Evolutionary conservation across 2,329 filamentous ascomycete species (phyloP).

Genomic region (Hirsutella minnesotensis): DNA sequence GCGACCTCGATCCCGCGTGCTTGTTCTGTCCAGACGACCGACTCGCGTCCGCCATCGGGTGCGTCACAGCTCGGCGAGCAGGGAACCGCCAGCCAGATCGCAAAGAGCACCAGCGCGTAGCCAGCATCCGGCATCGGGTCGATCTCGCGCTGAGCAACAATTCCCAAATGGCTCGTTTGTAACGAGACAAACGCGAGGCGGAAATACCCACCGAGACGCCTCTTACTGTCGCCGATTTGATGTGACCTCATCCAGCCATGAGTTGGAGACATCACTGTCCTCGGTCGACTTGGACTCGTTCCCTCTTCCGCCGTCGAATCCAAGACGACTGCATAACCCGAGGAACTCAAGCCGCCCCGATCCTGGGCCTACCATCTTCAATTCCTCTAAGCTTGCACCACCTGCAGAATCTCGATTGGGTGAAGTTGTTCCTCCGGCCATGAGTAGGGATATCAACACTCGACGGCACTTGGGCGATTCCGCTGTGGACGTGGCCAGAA

Average conservation of each 20-base stretch:
- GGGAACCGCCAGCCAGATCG: neutral
- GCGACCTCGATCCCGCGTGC: slow-evolving; percentile 14
- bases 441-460: neutral
- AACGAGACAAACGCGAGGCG: neutral
- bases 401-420: slow-evolving; percentile 1
- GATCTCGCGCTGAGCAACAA: too few relatives aligned
- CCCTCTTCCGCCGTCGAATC: slow-evolving; percentile 9
- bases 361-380: neutral
- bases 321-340: neutral
- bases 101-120: slow-evolving; percentile 1
- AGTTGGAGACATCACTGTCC: slow-evolving; percentile 8
- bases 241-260: neutral
- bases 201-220: neutral
- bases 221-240: neutral
- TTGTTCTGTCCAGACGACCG: slow-evolving; percentile 14
- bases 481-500: slow-evolving; percentile 5
- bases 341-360: neutral
- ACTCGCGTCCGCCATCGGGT: slow-evolving; percentile 10
- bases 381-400: neutral
- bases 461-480: slow-evolving; percentile 7
- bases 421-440: slow-evolving; percentile 1
- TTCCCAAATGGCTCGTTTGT: too few relatives aligned
- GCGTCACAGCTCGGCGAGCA: slow-evolving; percentile 1
- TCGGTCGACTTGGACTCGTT: slow-evolving; percentile 12
- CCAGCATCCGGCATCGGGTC: neutral